These are phyloP conservation scores for Trichoderma sp. DNA, from an alignment of 2,329 filamentous ascomycete genomes.

Conservation along the genomic window DNA sequence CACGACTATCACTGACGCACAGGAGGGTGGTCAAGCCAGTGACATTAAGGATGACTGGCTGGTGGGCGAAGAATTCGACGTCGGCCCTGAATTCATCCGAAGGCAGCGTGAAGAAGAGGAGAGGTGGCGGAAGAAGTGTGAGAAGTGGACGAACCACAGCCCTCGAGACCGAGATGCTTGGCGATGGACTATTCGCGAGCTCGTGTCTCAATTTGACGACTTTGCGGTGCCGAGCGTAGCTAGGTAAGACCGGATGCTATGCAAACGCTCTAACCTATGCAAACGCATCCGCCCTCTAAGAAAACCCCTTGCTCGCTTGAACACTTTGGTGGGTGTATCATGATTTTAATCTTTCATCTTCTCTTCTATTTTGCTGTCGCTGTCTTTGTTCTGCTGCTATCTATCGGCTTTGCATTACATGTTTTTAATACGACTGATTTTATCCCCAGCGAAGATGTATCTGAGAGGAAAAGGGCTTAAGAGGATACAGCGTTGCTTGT, in stretches of 20 bases:
- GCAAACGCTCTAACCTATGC: neutral
- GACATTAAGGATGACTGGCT: conserved; percentile 76
- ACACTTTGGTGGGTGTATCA: neutral
- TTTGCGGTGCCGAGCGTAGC: conserved; percentile 36
- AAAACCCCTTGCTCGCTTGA: neutral
- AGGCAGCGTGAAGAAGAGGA: conserved; percentile 90
- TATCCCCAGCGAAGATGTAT: neutral
- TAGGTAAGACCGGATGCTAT: neutral
- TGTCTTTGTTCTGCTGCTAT: conserved; percentile 6
- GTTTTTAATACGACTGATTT: conserved; percentile 2
- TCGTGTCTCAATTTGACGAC: conserved; percentile 50
- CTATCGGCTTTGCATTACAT: conserved; percentile 7
- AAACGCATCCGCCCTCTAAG: neutral
- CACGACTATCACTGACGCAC: conserved; percentile 52
- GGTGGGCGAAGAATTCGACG: conserved; percentile 95
- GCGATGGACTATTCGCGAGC: conserved; percentile 75
- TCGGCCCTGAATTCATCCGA: conserved; percentile 89
- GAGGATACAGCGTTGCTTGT: neutral
- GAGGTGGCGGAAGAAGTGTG: conserved; percentile 84
- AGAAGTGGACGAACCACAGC: conserved; percentile 73
- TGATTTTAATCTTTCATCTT: neutral
- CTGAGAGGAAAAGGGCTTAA: neutral
- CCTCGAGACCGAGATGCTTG: conserved; percentile 61
- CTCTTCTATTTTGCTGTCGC: neutral
- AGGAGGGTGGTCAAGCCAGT: conserved; percentile 52